These are phyloP conservation scores for Aspergillus sclerotialis DNA, from an alignment of 2,329 filamentous ascomycete species.

Conservation along the genomic window DNA sequence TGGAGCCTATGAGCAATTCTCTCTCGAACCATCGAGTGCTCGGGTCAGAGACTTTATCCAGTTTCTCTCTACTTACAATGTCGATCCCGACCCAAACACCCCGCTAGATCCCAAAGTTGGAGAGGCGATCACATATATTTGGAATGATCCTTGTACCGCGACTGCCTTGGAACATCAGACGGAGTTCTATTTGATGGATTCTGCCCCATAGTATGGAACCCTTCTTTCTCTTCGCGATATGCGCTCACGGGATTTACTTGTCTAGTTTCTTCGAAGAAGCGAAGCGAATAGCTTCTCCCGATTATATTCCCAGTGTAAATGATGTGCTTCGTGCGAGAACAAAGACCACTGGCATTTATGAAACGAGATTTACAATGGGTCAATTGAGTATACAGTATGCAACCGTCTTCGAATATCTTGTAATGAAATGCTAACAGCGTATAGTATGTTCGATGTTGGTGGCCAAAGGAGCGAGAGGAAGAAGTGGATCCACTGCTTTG, in stretches of 20 bases:
- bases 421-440: conserved; percentile 13
- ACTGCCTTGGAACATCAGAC: conserved; percentile 87
- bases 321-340: conserved; percentile 93
- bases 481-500: conserved; percentile 99
- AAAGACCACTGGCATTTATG: conserved; percentile 98
- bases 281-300: conserved; percentile 69
- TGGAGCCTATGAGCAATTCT: conserved; percentile 84
- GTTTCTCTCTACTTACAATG: conserved; percentile 77
- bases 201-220: conserved; percentile 79
- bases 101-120: conserved; percentile 75
- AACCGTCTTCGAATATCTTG: conserved; percentile 2
- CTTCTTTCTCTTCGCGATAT: conserved; percentile 1
- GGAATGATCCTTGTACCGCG: conserved; percentile 79
- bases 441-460: conserved; percentile 97
- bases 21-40: conserved; percentile 67
- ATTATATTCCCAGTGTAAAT: conserved; percentile 89
- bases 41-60: conserved; percentile 68
- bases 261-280: conserved; percentile 92
- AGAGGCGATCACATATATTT: conserved; percentile 75
- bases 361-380: conserved; percentile 97
- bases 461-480: conserved; percentile 96
- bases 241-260: conserved; percentile 14
- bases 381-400: conserved; percentile 96
- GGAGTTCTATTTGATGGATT: conserved; percentile 99
- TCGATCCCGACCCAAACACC: conserved; percentile 84